phyloP scores from a whole-genome alignment of 1,284 basidiomycete genomes.

The Dichomitus squalens region DNA sequence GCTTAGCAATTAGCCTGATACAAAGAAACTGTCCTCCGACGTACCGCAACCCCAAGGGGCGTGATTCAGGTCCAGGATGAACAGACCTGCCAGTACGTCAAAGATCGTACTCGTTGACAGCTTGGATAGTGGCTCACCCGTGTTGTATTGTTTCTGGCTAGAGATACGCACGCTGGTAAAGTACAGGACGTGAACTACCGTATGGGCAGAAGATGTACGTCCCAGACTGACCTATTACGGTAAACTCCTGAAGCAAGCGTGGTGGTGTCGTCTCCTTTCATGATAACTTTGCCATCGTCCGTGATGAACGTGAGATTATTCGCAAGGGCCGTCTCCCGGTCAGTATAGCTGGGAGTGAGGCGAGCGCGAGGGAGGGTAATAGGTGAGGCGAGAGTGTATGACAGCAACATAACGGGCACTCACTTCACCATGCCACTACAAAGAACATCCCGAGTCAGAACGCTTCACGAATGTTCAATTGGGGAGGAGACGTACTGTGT shows the following conservation, averaged over 20 bases:
- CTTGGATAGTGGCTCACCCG: slow-evolving; percentile 37
- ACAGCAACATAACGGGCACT: slow-evolving; percentile 25
- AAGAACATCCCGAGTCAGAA: slow-evolving; percentile 16
- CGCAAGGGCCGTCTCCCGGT: slow-evolving; percentile 48
- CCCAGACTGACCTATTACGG: slow-evolving; percentile 54
- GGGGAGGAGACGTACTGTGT: slow-evolving; percentile 52
- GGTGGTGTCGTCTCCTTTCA: slow-evolving; percentile 73
- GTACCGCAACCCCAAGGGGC: slow-evolving; percentile 76
- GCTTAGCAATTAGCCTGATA: not conserved
- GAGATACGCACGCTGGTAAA: slow-evolving; percentile 58
- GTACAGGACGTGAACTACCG: not conserved
- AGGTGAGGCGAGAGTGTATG: too few species aligned
- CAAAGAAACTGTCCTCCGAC: slow-evolving; percentile 18
- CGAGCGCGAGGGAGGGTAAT: not conserved
- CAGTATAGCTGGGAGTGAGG: slow-evolving; percentile 49
- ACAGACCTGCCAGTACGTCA: slow-evolving; percentile 38
- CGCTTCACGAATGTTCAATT: not conserved
- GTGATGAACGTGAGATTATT: slow-evolving; percentile 54
- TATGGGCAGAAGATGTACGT: not conserved
- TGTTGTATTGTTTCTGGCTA: slow-evolving; percentile 57
- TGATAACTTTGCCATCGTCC: slow-evolving; percentile 60
- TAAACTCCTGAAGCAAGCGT: slow-evolving; percentile 50
- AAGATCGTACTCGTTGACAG: not conserved
- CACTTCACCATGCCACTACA: slow-evolving; percentile 64
- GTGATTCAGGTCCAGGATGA: slow-evolving; percentile 67